A percentile compares a stretch with the other conserved stretches of the same genome.
Conservation (phyloP, 257 asterid species). For the Solanum piurae region DNA sequence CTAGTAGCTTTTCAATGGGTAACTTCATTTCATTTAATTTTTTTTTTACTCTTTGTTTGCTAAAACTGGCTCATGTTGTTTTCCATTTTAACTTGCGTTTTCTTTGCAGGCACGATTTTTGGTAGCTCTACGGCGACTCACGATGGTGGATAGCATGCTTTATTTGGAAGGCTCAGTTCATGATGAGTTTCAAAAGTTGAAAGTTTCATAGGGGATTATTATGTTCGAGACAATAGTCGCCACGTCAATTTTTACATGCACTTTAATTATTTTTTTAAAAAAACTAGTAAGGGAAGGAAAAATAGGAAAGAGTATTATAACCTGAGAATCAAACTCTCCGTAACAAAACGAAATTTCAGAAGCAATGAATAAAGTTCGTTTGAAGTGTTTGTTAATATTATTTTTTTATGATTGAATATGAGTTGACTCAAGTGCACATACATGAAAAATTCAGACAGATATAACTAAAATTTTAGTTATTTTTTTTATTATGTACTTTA, state of each 20-base stretch:
- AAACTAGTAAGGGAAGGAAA: background rate
- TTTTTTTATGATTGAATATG: no score
- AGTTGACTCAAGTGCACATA: no score
- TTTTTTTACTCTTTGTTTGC: background rate
- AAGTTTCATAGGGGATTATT: constrained; percentile 20
- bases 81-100: background rate
- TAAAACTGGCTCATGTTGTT: background rate
- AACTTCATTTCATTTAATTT: background rate
- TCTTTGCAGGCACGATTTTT: constrained; percentile 59
- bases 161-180: constrained; percentile 32
- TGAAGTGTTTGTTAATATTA: no score
- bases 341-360: no score
- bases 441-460: background rate
- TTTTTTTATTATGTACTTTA: background rate
- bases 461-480: background rate
- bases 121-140: constrained; percentile 62
- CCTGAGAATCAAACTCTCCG: background rate
- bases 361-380: no score
- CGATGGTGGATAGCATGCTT: constrained; percentile 41
- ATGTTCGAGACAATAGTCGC: background rate
- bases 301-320: no score
- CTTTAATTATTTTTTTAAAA: no score
- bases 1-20: constrained; percentile 95
- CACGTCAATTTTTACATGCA: background rate
- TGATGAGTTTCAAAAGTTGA: constrained; percentile 32